phyloP scores from a whole-genome alignment of 805 yeast genomes.

The Yarrowia sp. region DNA sequence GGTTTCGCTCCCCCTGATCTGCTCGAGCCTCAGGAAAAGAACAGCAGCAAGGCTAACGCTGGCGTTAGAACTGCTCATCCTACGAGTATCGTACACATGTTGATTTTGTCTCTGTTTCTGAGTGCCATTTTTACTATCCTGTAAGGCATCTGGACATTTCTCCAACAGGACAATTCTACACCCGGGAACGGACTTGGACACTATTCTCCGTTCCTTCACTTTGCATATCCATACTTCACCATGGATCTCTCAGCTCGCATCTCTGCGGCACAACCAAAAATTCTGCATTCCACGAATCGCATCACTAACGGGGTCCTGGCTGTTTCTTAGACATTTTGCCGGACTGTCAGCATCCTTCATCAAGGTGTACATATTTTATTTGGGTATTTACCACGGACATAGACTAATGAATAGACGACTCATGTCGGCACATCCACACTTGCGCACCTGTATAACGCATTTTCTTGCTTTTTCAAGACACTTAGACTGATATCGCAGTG shows the following conservation, averaged over 20 bases:
- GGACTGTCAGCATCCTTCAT: constrained; percentile 10
- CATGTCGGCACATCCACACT: too few species aligned
- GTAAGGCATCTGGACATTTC: not conserved
- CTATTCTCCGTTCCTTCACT: too few species aligned
- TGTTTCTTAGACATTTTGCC: not conserved
- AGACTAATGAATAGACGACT: constrained; percentile 1
- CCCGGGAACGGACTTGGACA: too few species aligned
- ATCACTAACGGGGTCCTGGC: constrained; percentile 5
- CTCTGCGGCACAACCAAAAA: not conserved
- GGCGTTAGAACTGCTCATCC: constrained; percentile 4
- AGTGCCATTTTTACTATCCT: constrained; percentile 11
- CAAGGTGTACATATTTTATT: constrained; percentile 32
- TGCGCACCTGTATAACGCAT: too few species aligned
- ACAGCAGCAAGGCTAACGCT: constrained; percentile 15
- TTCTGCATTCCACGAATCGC: constrained; percentile 14
- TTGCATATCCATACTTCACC: too few species aligned
- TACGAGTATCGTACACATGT: not conserved
- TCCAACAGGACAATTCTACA: too few species aligned
- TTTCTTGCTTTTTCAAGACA: not conserved
- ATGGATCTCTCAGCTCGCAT: not conserved
- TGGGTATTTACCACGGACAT: constrained; percentile 19
- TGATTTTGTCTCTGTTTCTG: constrained; percentile 10
- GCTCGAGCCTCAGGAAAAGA: not conserved
- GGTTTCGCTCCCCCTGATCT: constrained; percentile 34
- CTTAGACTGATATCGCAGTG: not conserved